Conservation (phyloP, 768 basidiomycete genomes). For the Guyanaporus albipodus region DNA sequence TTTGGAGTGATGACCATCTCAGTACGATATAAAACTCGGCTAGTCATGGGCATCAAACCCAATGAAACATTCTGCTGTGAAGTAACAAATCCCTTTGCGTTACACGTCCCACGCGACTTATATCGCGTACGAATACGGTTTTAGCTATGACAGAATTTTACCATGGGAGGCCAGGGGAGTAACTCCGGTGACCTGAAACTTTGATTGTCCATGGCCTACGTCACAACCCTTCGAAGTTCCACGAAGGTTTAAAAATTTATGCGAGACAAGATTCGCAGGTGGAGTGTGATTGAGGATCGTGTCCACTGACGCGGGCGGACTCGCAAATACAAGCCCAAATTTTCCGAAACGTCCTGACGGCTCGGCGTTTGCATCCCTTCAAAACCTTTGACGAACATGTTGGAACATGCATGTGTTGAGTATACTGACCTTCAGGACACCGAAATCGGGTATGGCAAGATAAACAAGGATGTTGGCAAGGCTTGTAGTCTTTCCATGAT, state of each 20-base stretch:
- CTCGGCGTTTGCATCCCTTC: too few species aligned
- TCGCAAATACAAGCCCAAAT: too few species aligned
- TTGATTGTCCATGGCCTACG: background rate
- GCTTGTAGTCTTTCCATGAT: background rate
- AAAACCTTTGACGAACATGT: background rate
- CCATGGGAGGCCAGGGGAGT: slow-evolving; percentile 13
- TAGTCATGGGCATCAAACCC: too few species aligned
- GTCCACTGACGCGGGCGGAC: background rate
- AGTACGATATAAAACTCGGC: too few species aligned
- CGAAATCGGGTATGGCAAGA: background rate
- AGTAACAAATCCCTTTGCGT: too few species aligned
- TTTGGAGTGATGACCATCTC: too few species aligned
- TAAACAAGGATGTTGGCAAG: background rate
- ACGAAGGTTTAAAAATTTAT: slow-evolving; percentile 5
- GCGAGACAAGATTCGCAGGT: slow-evolving; percentile 4
- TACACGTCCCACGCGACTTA: too few species aligned
- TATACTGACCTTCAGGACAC: background rate
- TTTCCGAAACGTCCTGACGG: too few species aligned
- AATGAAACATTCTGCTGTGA: too few species aligned
- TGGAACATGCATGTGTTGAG: background rate
- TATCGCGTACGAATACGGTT: too few species aligned
- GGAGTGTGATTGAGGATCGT: too few species aligned
- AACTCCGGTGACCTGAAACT: too few species aligned
- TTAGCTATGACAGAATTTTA: background rate
- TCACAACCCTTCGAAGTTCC: background rate